These are phyloP conservation scores for Mortierella alpina DNA, from an alignment of 192 early-diverging fungal species.

Conservation along the genomic window DNA sequence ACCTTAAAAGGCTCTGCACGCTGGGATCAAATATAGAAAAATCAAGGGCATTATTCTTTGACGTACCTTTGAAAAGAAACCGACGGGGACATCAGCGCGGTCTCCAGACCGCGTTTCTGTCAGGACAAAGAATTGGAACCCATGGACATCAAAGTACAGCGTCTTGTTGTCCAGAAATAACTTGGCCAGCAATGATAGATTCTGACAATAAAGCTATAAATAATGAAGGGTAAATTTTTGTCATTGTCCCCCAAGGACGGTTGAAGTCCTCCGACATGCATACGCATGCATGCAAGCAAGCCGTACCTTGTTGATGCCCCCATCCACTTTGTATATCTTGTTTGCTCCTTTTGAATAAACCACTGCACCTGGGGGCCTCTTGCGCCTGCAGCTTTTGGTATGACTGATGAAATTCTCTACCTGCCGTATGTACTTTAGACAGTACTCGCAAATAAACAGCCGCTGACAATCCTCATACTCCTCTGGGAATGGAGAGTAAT, in stretches of 20 bases:
- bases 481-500: conserved; percentile 92
- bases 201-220: conserved; percentile 90
- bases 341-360: conserved; percentile 81
- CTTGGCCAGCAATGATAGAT: conserved; percentile 92
- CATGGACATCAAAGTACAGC: conserved; percentile 92
- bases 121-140: conserved; percentile 95
- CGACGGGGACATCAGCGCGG: conserved; percentile 77
- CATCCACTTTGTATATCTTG: conserved; percentile 89
- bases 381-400: conserved; percentile 68
- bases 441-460: conserved; percentile 91
- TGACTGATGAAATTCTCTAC: conserved; percentile 57
- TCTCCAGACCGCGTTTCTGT: conserved; percentile 62
- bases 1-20: not conserved
- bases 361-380: conserved; percentile 79
- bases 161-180: conserved; percentile 98
- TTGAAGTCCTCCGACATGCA: not conserved
- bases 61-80: conserved; percentile 94
- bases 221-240: not conserved
- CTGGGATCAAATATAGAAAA: not conserved
- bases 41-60: not conserved
- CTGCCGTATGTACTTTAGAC: conserved; percentile 93
- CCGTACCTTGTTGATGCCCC: conserved; percentile 80
- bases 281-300: conserved; percentile 6
- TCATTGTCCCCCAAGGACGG: not conserved
- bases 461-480: conserved; percentile 79